Evolutionary conservation across 2,329 filamentous ascomycete species (phyloP), one percentile per base, ranked within the genome.

Genomic region (Zelopaecilomyces penicillatus): DNA sequence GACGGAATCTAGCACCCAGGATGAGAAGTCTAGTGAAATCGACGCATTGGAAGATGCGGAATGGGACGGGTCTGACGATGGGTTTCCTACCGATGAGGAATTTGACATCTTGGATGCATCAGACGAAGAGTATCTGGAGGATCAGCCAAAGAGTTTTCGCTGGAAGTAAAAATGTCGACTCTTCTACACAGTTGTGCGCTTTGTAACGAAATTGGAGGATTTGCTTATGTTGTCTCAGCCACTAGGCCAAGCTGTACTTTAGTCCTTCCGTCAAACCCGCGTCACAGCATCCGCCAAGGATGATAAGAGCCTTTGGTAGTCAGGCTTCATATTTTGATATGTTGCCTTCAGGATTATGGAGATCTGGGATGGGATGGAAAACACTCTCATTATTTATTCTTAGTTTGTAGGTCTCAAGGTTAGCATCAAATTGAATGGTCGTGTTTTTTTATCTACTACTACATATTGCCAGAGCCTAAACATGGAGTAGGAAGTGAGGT

Each of bases 61-160:
- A 39, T 80, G 76, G 71, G 74, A 79, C 35, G 70, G 66, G n/a
- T 76, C 75, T 1, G 79, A 82, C 9, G 80, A 85, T 48, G 86
- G 83, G 9, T 96, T 95, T 73, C 69, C 95, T 73, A 97, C 93
- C 0, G 93, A 98, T 52, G 93, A 97, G 64, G 93, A 98, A 68
- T 98, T 97, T 64, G 93, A 98, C 58, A 90, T 97, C 53, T 80
- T 97, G 38, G 89, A 96, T 68, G 91, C 89, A 37, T 95, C 87
- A 47, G 91, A 97, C 54, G 87, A 95, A 64, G 91, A 97, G 62
- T 84, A 77, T 53, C 63, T 80, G 42, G 74, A 75, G 50, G 78
- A 78, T 56, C 70, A 75, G 59, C 65, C 70, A 55, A 67, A 65
- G 56, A 66, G 62, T 56, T 50, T 59, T 45, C 45, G 52, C 42